Evolutionary conservation across 148 eudicot species (phyloP).

Genomic region (Rhododendron henanense): DNA sequence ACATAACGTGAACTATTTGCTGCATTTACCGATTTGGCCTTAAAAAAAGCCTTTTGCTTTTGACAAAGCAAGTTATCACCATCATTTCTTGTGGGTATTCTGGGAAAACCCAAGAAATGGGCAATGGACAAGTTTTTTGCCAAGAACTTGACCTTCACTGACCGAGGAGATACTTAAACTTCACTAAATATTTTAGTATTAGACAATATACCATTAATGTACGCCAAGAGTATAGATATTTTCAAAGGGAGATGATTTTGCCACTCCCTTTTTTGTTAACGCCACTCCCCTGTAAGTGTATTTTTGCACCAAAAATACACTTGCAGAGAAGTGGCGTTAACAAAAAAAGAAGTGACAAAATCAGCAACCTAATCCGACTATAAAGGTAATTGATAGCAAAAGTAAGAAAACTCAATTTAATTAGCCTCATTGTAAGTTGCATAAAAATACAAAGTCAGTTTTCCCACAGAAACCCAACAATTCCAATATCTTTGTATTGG

Average conservation of each 20-base stretch:
- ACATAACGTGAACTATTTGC: not conserved
- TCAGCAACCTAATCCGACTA: not conserved
- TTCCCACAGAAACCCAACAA: no score
- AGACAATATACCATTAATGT: not conserved
- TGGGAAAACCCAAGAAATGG: not conserved
- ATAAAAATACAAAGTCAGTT: no score
- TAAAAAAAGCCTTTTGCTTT: not conserved
- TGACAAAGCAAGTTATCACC: not conserved
- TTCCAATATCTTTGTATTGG: not conserved
- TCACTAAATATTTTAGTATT: no score
- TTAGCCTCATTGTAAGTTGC: no score
- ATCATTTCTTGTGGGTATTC: not conserved
- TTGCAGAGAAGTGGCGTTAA: no score
- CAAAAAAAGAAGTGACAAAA: no score
- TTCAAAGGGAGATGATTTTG: not conserved
- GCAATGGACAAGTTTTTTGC: not conserved
- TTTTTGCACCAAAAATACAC: no score
- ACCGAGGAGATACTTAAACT: no score
- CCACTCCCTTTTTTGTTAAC: no score
- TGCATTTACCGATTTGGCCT: not conserved
- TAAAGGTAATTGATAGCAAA: not conserved
- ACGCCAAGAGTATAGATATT: not conserved
- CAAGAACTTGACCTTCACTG: not conserved
- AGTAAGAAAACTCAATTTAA: not conserved
- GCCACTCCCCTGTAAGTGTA: no score